phyloP scores from a whole-genome alignment of 2,329 filamentous ascomycete species.

The Calycina marina region DNA sequence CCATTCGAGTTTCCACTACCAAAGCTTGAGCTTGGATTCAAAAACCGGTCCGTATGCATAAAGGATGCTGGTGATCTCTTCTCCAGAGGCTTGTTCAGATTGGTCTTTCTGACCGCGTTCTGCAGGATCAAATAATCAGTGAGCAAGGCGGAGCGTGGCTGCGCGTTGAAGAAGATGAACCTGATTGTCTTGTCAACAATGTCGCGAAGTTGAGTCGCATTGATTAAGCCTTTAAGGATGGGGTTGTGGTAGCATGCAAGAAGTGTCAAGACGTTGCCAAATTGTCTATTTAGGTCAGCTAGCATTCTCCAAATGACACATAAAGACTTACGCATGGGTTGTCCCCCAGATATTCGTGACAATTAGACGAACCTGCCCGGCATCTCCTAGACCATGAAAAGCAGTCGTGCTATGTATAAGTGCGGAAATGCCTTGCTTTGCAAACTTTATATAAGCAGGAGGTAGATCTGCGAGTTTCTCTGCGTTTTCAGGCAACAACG shows the following conservation, averaged over 20 bases:
- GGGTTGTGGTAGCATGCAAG: constrained; percentile 63
- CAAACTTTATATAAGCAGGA: constrained; percentile 36
- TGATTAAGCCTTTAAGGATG: constrained; percentile 42
- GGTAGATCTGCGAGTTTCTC: constrained; percentile 25
- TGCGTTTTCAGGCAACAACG: constrained; percentile 25
- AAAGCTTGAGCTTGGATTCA: not conserved
- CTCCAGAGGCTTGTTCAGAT: too few species aligned
- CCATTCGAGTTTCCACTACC: constrained; percentile 13
- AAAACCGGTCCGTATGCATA: constrained; percentile 5
- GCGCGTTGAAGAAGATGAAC: constrained; percentile 56
- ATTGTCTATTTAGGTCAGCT: constrained; percentile 57
- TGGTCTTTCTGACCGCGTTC: constrained; percentile 11
- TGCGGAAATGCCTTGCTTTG: constrained; percentile 38
- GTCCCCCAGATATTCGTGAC: constrained; percentile 96
- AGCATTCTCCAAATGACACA: constrained; percentile 9
- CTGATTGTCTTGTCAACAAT: constrained; percentile 61
- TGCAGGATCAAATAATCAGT: constrained; percentile 63
- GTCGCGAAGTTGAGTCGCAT: constrained; percentile 35
- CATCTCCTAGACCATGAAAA: constrained; percentile 45
- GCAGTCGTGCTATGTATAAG: constrained; percentile 75
- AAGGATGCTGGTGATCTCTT: too few species aligned
- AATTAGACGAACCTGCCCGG: constrained; percentile 49
- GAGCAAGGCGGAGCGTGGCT: constrained; percentile 59
- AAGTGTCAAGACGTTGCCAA: constrained; percentile 87
- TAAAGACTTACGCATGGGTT: constrained; percentile 67